Conservation (phyloP, 1,284 basidiomycete species). For the Cutaneotrichosporon dermatis region DNA sequence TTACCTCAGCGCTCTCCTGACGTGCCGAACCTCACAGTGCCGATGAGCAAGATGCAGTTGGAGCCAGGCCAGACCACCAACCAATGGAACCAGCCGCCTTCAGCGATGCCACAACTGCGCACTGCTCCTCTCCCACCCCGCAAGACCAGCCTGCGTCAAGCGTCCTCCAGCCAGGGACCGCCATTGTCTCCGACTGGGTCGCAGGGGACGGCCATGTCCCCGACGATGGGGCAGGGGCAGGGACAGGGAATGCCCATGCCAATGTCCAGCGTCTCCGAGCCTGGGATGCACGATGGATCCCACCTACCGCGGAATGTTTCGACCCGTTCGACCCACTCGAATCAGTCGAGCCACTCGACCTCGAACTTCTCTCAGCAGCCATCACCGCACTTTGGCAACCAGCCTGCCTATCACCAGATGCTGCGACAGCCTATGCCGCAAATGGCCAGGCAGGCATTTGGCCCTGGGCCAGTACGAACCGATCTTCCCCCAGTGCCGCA, state of each 20-base stretch:
- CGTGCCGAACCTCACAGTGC: conserved; percentile 16
- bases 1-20: conserved; percentile 17
- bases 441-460: conserved; percentile 1
- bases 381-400: neutral
- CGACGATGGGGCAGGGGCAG: neutral
- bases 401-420: neutral
- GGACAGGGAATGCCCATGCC: conserved; percentile 1
- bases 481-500: conserved; percentile 3
- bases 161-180: neutral
- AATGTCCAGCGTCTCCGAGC: conserved; percentile 1
- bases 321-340: neutral
- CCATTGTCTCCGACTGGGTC: neutral
- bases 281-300: neutral
- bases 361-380: neutral
- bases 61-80: conserved; percentile 32
- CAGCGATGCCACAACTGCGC: neutral
- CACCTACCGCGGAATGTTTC: neutral
- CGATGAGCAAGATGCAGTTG: conserved; percentile 34
- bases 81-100: conserved; percentile 25
- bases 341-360: neutral
- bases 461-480: neutral
- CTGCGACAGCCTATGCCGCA: conserved; percentile 1
- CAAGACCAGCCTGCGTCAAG: conserved; percentile 29
- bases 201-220: neutral
- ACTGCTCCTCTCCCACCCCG: conserved; percentile 25